Percentiles rank a stretch among this genome's conserved stretches.
These are phyloP conservation scores for Alternaria arbusti DNA, from an alignment of 2,329 filamentous ascomycete species.

Conservation along the genomic window DNA sequence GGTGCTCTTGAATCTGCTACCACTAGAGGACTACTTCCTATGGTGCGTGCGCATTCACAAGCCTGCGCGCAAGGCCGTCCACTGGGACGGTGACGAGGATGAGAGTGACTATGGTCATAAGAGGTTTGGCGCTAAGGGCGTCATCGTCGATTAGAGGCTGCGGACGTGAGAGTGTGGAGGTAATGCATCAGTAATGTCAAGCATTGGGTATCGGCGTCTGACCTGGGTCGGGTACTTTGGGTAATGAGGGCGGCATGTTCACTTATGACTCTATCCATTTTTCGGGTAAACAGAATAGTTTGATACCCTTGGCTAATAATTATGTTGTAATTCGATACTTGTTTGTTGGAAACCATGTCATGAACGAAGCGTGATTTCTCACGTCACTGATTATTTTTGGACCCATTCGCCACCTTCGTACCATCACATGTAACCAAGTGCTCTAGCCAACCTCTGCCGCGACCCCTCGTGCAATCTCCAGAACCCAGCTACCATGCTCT, in stretches of 20 bases:
- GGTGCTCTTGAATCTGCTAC: constrained; percentile 67
- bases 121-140: constrained; percentile 22
- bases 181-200: background rate
- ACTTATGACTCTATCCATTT: background rate
- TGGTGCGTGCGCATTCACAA: constrained; percentile 70
- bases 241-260: background rate
- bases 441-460: background rate
- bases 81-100: constrained; percentile 29
- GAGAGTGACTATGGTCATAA: constrained; percentile 8
- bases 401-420: background rate
- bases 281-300: background rate
- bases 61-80: constrained; percentile 50
- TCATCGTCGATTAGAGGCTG: constrained; percentile 20
- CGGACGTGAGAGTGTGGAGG: background rate
- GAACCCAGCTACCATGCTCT: background rate
- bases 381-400: background rate
- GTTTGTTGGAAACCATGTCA: background rate
- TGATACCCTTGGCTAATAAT: background rate
- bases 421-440: background rate
- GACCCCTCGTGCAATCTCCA: background rate
- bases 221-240: background rate
- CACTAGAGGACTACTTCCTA: constrained; percentile 72
- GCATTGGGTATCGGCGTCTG: background rate
- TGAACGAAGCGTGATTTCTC: background rate
- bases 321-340: background rate